Evolutionary conservation across 2,329 filamentous ascomycete species (phyloP), one percentile per base, ranked within the genome.

Genomic region (Zopfia rhizophila): DNA sequence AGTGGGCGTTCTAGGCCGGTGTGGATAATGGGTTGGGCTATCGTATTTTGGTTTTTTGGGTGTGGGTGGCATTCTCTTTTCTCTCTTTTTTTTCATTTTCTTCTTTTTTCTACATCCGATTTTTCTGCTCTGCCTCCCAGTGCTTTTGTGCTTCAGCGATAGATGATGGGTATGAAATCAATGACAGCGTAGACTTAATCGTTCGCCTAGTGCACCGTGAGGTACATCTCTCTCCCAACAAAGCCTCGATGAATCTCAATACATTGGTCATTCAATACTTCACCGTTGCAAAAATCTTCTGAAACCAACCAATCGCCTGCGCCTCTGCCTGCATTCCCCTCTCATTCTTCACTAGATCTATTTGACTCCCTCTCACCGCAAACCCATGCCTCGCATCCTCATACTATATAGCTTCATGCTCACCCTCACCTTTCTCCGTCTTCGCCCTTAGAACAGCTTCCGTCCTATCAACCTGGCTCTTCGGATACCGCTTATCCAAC

Each of bases 261-360:
- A 36, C 10, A 36, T 10, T 19, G 11, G 13, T 13, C 32, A n/a
- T n/a, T 39, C 22, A 39, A 24, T 39, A 41, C 19, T 38, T 45
- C 31, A 46, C 32, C 16, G 21, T 22, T 3, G 16, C 46, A 16
- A 74, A 73, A 64, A 68, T 70, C 41, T 56, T 62, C 19, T 35
- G 54, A 48, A 73, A 74, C 70, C 72, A 74, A 10, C 41, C 47
- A 7, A 74, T 53, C 5, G 72, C 72, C 48, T 73, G 70, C 19
- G 54, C 61, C 51, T 73, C 70, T 5, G 70, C 70, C 48, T 65
- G 61, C 60, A 69, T 63, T 13, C 70, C 68, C 61, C 48, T 69
- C 63, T 32, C 44, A 36, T 33, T 47, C 37, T 51, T 43, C 4
- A 33, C 28, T 14, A 18, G 48, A 32, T 71, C 63, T 10, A 66